Evolutionary conservation across 2,329 filamentous ascomycete species (phyloP), one percentile per base, ranked within the genome.

Genomic region (Seiridium unicorne): DNA sequence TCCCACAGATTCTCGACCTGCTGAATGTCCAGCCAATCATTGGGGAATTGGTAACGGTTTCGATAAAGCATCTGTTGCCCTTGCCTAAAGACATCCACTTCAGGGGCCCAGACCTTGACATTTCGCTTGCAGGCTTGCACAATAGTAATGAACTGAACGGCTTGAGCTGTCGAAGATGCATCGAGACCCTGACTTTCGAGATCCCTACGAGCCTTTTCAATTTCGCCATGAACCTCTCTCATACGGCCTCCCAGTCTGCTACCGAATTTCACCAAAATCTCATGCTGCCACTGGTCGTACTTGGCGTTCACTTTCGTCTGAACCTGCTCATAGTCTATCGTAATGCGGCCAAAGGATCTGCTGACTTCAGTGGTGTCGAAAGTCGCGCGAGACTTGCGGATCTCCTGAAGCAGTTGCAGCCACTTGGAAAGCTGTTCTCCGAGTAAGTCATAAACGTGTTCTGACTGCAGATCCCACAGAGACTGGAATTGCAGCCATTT

Each of bases 401-500:
- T 97, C 71, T 99, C 95, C 70, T 97, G 93, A n/a, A 99, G 85
- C 46, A 97, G 81, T 73, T 98, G 93, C 38, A 99, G 81, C 95
- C 95, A 99, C 68, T 91, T 88, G 5, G 92, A 90, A 18, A 99
- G 84, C 70, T 97, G 90, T 64, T 98, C 93, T 9, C 94, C 93
- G 6, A 99, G 84, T 57, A 91, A 86, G 63, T 96, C 92, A 70
- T 97, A 97, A 1, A 99, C 93, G 67, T 97, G 92, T 64, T 97
- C 94, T 3, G 94, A 92, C 73, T 97, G 94, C 60, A 99, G 83
- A 79, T 99, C 95, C 95, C 95, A 99, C 0, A 99, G 84, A 5
- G 94, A 98, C 75, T 99, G 95, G 77, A 98, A 99, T 69, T 97
- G 95, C 51, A 99, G 82, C 95, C 95, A 99, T 75, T 98, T 96